phyloP scores from a whole-genome alignment of 179 eudicot species.

The Camellia oleifera region DNA sequence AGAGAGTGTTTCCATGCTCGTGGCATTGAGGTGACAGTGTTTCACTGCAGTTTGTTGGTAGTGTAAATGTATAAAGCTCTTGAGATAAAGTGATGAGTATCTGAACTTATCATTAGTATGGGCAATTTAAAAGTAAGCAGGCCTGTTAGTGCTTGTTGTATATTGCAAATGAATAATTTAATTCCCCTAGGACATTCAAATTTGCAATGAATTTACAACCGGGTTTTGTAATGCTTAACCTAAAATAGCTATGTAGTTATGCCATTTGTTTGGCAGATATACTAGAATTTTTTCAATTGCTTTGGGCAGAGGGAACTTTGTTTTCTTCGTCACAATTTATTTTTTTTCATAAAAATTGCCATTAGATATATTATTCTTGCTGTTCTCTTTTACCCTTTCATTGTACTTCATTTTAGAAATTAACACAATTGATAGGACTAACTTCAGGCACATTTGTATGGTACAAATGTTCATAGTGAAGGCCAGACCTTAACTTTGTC shows the following conservation, averaged over 20 bases:
- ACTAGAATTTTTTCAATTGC: background rate
- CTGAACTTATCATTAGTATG: background rate
- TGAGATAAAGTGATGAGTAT: background rate
- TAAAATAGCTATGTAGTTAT: background rate
- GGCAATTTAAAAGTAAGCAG: no score
- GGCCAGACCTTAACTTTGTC: slow-evolving; percentile 19
- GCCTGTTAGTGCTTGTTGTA: background rate
- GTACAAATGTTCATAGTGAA: slow-evolving; percentile 21
- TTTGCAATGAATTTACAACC: background rate
- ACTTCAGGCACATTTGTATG: slow-evolving; percentile 71
- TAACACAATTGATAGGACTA: slow-evolving; percentile 12
- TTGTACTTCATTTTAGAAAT: background rate
- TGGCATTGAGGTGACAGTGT: background rate
- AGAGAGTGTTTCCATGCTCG: background rate
- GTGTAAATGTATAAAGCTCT: background rate
- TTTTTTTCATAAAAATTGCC: no score
- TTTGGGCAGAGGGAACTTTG: background rate
- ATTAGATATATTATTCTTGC: background rate
- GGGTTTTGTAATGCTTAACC: background rate
- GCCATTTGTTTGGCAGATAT: background rate
- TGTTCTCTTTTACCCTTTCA: background rate
- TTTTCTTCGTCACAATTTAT: background rate
- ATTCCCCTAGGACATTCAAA: background rate
- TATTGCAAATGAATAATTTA: background rate
- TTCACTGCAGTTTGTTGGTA: background rate